Base-by-base conservation (phyloP, 306 rosid species). In the Trifolium pratense region DNA sequence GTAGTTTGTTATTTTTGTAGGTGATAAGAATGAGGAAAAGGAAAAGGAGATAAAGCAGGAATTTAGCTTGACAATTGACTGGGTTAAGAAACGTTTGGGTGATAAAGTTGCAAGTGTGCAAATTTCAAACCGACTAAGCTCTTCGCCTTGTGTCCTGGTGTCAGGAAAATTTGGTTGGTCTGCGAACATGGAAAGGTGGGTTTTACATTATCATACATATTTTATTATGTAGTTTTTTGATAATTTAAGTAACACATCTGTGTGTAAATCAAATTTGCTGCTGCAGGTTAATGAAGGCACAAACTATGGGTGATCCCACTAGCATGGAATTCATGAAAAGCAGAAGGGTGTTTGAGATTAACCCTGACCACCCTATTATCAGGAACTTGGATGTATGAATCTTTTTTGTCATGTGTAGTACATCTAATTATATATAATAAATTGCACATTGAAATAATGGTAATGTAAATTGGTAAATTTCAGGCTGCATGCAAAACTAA, bases 101-200 rank as follows among this genome's bases (percentile, higher is more conserved):
- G 97, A 90, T 62, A 95, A 86, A 82, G 99, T 95, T 74, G 96
- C 99, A 14, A 87, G 82, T 75, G 99, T 95, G 72, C 97, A 91
- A 75, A 90, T 95, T 66, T 91, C 99, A 58, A 91, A 79, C 72
- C 90, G 99, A 69, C 87, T 95, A 62, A 90, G 90, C 85, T 87
- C 97, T 43, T 95, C 99, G 2, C 99, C 99, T 45, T 91, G 99
- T 31, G 97, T 95, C 75, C 89, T 95, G 77, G 99, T 81, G 31
- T 86, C 99, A 48, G 99, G 99, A 82, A 91, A 88, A 84, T 91
- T 91, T 66, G 99, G 99, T 76, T 95, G 99, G 99, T 95, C 97
- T 68, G 99, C 97, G 58, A 95, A 95, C 83, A 95, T 95, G 99
- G 99, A 95, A 80, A 95, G 97, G 97, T 87, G 55, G 52, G 68